Percentiles rank a stretch among this genome's conserved stretches.
Conservation (phyloP, 441 rosid species). For the Arabidopsis lyrata region DNA sequence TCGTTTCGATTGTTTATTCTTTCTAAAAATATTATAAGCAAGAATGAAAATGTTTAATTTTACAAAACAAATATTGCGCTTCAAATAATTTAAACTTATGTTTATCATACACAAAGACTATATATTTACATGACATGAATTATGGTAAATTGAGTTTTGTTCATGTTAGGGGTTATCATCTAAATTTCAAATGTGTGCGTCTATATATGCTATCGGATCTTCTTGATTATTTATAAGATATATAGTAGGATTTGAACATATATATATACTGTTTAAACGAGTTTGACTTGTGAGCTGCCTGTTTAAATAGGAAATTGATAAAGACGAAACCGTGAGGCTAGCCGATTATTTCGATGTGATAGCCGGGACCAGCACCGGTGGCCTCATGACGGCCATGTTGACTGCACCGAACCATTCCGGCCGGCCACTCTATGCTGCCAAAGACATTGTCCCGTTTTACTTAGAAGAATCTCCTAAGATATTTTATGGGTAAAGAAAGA, state of each 20-base stretch:
- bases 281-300: background rate
- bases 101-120: background rate
- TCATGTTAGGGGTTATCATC: background rate
- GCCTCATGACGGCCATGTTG: constrained; percentile 59
- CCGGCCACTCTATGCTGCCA: constrained; percentile 51
- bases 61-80: background rate
- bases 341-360: constrained; percentile 62
- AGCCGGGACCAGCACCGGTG: constrained; percentile 66
- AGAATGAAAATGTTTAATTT: no score
- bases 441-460: constrained; percentile 55
- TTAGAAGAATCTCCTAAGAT: constrained; percentile 44
- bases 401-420: constrained; percentile 48
- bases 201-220: background rate
- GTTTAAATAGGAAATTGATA: background rate
- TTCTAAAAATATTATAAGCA: background rate
- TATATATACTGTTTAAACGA: background rate
- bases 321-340: constrained; percentile 39
- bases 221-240: background rate
- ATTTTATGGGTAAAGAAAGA: constrained; percentile 44
- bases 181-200: background rate
- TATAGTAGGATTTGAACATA: background rate
- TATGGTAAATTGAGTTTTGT: background rate
- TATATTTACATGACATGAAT: background rate
- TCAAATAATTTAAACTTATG: no score
- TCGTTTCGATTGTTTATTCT: background rate